Percentiles rank a stretch among this genome's conserved stretches.
Conservation (phyloP, 2,329 filamentous ascomycete species). For the Dichotomopilus funicola region DNA sequence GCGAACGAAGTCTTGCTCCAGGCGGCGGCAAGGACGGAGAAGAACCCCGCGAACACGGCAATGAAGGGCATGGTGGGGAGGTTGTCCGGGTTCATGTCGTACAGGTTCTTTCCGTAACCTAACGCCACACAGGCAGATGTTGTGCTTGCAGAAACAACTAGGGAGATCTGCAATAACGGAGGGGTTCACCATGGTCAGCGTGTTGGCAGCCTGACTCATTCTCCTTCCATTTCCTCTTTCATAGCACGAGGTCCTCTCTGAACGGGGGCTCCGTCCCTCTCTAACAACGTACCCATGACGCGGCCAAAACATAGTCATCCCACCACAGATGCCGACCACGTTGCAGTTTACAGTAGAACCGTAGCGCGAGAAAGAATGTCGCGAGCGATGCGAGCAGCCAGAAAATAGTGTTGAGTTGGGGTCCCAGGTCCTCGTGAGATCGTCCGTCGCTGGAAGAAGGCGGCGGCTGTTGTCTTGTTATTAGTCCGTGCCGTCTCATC, state of each 20-base stretch:
- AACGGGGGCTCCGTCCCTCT: neutral
- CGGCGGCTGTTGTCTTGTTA: neutral
- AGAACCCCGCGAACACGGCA: constrained; percentile 23
- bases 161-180: neutral
- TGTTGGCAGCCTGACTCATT: no score
- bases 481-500: neutral
- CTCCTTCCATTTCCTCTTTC: no score
- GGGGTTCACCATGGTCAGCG: neutral
- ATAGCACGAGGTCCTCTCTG: neutral
- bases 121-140: constrained; percentile 18
- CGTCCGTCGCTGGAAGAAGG: neutral
- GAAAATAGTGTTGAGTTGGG: constrained; percentile 19
- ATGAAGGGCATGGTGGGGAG: constrained; percentile 18
- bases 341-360: constrained; percentile 19
- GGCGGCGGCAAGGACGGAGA: constrained; percentile 29
- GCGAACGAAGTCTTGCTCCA: constrained; percentile 37
- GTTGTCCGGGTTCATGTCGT: constrained; percentile 16
- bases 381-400: constrained; percentile 19
- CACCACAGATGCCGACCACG: constrained; percentile 21
- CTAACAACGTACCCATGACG: constrained; percentile 18
- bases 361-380: constrained; percentile 16
- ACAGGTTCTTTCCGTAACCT: constrained; percentile 20
- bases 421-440: constrained; percentile 16
- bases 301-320: constrained; percentile 21
- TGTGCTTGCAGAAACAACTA: constrained; percentile 20